Evolutionary conservation across 345 rosid species (phyloP), one percentile per base, ranked within the genome.

Genomic region (Hibiscus syriacus): DNA sequence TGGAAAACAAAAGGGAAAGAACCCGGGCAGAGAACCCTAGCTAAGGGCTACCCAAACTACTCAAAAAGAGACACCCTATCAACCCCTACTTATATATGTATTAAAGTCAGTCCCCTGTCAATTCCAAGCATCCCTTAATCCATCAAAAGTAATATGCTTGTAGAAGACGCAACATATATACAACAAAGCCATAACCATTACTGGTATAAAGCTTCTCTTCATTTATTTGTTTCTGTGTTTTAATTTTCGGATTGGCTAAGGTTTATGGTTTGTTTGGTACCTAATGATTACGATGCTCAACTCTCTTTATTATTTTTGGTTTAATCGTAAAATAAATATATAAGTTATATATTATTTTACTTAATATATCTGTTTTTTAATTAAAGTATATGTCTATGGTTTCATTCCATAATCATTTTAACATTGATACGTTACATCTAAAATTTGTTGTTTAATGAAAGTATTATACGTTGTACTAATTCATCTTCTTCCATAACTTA

Each of bases 1-100:
- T 70, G 79, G 79, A 69, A 70, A 74, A 73, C 76, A 75, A 49
- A 19, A 19, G 74, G 80, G 45, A 73, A 77, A 79, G 55, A 76
- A 74, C 71, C 77, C 75, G 55, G 58, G 30, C 30, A 61, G 50
- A 61, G 27, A 74, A 67, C 68, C 72, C 61, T 45, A 48, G 56
- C 32, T 41, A 43, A 6, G 23, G 46, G 66, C 20, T 41, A 62
- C 20, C 13, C 52, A 62, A 62, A 62, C 49, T 22, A 39, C 26
- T 20, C 12, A n/a, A 13, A 16, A 34, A 36, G 27, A 36, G 68
- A 23, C 13, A 59, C 46, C 27, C 65, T 55, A 43, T 14, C 48
- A 43, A 13, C 48, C 48, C 48, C 41, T 38, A 38, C 41, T n/a
- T n/a, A 38, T 38, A 12, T 12, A 38, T 38, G 41, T 38, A 9